These are phyloP conservation scores for Elaeis oleifera DNA, from an alignment of 202 grass and related monocot species.

Conservation along the genomic window DNA sequence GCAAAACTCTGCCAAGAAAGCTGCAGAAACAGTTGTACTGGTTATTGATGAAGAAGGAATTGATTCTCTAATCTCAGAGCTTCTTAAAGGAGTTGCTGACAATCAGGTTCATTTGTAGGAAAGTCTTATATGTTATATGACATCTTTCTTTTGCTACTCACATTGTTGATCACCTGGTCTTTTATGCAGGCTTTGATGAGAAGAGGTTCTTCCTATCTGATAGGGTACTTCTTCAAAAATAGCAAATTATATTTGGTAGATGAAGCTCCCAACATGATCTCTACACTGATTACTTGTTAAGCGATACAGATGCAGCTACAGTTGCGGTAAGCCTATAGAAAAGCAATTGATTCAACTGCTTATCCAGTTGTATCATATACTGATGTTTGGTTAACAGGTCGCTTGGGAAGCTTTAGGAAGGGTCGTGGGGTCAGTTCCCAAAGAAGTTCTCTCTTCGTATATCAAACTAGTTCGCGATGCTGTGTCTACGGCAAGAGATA, in stretches of 20 bases:
- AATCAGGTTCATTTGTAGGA: constrained; percentile 46
- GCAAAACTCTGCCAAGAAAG: constrained; percentile 73
- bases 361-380: constrained; percentile 10
- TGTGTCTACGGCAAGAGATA: constrained; percentile 93
- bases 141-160: not conserved
- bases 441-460: constrained; percentile 78
- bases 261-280: constrained; percentile 79
- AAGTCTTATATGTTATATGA: not conserved
- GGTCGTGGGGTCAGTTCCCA: constrained; percentile 77
- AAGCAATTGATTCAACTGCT: not conserved
- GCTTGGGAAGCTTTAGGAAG: constrained; percentile 91
- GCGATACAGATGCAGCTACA: constrained; percentile 79
- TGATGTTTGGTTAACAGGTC: constrained; percentile 37
- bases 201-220: constrained; percentile 72
- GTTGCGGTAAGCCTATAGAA: constrained; percentile 48
- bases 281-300: constrained; percentile 74
- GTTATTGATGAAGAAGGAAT: constrained; percentile 92
- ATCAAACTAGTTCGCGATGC: constrained; percentile 95
- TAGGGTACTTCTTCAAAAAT: constrained; percentile 93
- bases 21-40: constrained; percentile 80
- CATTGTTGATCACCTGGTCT: constrained; percentile 1
- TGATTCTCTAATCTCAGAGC: constrained; percentile 71
- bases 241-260: constrained; percentile 89
- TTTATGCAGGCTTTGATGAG: constrained; percentile 72
- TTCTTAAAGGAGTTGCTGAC: constrained; percentile 79